Conservation (phyloP, 2,329 filamentous ascomycete species). For the Chaetomiaceae sp. region DNA sequence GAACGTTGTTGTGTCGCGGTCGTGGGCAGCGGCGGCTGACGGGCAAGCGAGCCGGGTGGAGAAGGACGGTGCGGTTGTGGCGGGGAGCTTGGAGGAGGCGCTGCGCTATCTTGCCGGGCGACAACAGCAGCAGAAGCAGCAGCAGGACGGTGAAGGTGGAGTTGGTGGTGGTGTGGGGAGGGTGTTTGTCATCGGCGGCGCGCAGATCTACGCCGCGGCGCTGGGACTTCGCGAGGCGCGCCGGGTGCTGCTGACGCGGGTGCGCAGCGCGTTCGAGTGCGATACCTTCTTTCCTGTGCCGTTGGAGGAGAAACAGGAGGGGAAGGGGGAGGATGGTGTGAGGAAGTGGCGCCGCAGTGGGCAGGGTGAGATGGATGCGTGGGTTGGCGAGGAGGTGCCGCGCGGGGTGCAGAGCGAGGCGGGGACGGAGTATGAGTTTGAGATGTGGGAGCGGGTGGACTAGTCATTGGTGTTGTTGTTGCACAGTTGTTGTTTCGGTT, state of each 20-base stretch:
- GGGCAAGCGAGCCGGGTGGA: conserved; percentile 23
- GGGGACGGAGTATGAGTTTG: conserved; percentile 61
- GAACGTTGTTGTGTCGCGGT: conserved; percentile 73
- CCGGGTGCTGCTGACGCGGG: conserved; percentile 63
- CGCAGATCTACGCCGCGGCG: conserved; percentile 72
- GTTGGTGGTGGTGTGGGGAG: conserved; percentile 41
- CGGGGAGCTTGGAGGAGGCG: conserved; percentile 53
- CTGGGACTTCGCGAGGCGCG: conserved; percentile 52
- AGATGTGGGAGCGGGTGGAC: conserved; percentile 60
- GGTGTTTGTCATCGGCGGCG: conserved; percentile 85
- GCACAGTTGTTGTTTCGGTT: background rate
- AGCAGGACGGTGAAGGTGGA: no score
- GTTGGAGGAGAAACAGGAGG: conserved; percentile 36
- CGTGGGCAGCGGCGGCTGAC: conserved; percentile 15
- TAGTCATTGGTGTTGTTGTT: background rate
- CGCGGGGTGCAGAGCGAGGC: conserved; percentile 56
- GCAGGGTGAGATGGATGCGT: conserved; percentile 51
- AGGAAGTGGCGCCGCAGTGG: conserved; percentile 49
- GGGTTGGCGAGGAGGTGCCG: conserved; percentile 59
- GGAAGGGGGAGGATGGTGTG: conserved; percentile 26
- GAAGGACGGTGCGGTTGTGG: conserved; percentile 50
- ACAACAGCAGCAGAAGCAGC: conserved; percentile 8
- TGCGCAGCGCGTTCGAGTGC: conserved; percentile 65
- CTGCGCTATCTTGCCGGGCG: conserved; percentile 39
- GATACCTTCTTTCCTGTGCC: conserved; percentile 67